Evolutionary conservation across 2,329 filamentous ascomycete species (phyloP), one percentile per base, ranked within the genome.

Genomic region (Fusarium hostae): DNA sequence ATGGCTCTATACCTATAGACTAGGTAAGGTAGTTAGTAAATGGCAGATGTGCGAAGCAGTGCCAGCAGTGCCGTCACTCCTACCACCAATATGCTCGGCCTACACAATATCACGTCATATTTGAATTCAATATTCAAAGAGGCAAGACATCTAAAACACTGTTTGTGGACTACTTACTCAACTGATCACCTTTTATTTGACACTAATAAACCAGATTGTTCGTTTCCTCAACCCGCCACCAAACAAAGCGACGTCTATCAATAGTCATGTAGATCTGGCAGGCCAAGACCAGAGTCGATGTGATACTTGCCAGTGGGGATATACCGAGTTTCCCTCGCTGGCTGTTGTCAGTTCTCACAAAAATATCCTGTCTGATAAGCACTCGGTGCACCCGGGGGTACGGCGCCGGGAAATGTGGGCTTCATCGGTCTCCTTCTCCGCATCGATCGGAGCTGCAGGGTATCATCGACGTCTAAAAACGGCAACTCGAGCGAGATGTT

Each of bases 401-500:
- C 37, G 47, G 40, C 20, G 11, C 22, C 47, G 57, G 57, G 57
- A 64, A 62, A 62, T 37, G 35, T 62, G 62, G 47, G 28, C 22
- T 35, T 32, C 32, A 10, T 43, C 62, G 47, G 58, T 41, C 40
- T 26, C 57, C 39, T 28, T 30, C 35, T 32, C 52, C 37, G 57
- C 32, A 52, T 45, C 30, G 26, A 44, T 45, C 52, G 41, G 60
- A 43, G 50, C 47, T 54, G 26, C 48, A 61, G 47, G 66, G 66
- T 68, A 68, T 48, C 41, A 59, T 58, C 12, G 32, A 50, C 28
- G 24, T 55, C 63, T 67, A 6, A 56, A 67, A 62, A 37, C 12
- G 39, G 56, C 37, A 67, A 67, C 39, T 67, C n/a, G 56, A 44
- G 64, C 56, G 64, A 67, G 39, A 40, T 50, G 44, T 56, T 50